phyloP scores from a whole-genome alignment of 768 basidiomycete genomes.

The Nidularia sp. region DNA sequence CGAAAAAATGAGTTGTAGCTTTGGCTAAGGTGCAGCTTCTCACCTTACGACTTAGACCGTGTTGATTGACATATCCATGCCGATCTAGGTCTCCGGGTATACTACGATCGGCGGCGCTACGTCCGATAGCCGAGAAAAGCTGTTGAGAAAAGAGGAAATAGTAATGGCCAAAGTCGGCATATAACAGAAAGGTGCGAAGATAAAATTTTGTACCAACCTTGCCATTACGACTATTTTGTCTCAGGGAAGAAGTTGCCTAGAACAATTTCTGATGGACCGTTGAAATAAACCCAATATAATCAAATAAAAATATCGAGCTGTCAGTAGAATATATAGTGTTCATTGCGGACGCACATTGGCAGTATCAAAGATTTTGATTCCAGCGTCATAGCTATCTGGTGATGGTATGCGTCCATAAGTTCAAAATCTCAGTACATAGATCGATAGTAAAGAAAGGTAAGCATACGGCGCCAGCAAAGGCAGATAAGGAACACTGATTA shows the following conservation, averaged over 20 bases:
- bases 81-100: conserved; percentile 20
- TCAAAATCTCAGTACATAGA: no score
- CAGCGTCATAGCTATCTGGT: conserved; percentile 46
- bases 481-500: no score
- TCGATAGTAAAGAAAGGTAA: no score
- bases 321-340: not conserved
- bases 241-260: conserved; percentile 55
- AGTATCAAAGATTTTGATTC: conserved; percentile 61
- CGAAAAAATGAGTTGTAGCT: not conserved
- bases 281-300: conserved; percentile 49
- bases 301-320: not conserved
- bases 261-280: conserved; percentile 60
- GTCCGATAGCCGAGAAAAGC: conserved; percentile 31
- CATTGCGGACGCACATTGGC: conserved; percentile 31
- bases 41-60: conserved; percentile 34
- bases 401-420: no score
- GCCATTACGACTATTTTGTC: conserved; percentile 79
- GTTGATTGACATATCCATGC: conserved; percentile 49
- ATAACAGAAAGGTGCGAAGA: not conserved
- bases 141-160: conserved; percentile 12
- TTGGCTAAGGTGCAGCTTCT: not conserved
- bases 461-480: no score
- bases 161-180: no score
- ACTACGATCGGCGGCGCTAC: conserved; percentile 5
- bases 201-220: conserved; percentile 37